phyloP scores from a whole-genome alignment of 2,329 filamentous ascomycete species.

The Chaetothyriales sp. region DNA sequence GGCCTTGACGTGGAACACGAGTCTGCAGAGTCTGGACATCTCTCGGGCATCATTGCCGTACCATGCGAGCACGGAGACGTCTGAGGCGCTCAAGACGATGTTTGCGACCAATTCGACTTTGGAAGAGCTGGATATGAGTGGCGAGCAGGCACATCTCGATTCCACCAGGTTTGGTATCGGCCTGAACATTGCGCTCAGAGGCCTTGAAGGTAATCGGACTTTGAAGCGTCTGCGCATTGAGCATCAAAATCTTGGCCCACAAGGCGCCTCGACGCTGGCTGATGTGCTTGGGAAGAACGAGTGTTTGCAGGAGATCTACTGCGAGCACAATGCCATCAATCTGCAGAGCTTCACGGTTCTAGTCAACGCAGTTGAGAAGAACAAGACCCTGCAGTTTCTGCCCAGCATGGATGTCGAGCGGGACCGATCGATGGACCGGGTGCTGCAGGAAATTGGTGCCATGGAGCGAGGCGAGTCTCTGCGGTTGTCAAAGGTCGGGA shows the following conservation, averaged over 20 bases:
- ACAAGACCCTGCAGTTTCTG: constrained; percentile 48
- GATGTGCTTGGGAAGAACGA: constrained; percentile 54
- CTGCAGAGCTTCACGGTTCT: constrained; percentile 50
- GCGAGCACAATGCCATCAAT: constrained; percentile 55
- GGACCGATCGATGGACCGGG: constrained; percentile 45
- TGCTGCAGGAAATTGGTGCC: constrained; percentile 42
- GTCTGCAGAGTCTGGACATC: constrained; percentile 52
- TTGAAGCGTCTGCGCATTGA: constrained; percentile 51
- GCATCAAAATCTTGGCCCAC: constrained; percentile 54
- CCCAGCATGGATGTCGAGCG: constrained; percentile 51
- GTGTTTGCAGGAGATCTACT: constrained; percentile 51
- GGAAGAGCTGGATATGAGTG: constrained; percentile 55
- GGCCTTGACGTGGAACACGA: constrained; percentile 49
- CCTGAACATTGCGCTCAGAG: constrained; percentile 51
- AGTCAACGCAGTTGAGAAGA: constrained; percentile 54
- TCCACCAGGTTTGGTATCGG: constrained; percentile 56
- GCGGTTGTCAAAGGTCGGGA: constrained; percentile 28
- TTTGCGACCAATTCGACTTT: constrained; percentile 55
- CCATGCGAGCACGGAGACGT: constrained; percentile 55
- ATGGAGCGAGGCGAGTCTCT: constrained; percentile 23
- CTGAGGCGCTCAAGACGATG: constrained; percentile 47
- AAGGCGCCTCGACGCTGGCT: constrained; percentile 55
- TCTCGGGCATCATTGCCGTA: constrained; percentile 57
- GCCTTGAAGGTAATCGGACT: constrained; percentile 50
- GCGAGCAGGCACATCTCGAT: constrained; percentile 58